These are phyloP conservation scores for Xylariaceae sp. DNA, from an alignment of 2,329 filamentous ascomycete genomes.

Conservation along the genomic window DNA sequence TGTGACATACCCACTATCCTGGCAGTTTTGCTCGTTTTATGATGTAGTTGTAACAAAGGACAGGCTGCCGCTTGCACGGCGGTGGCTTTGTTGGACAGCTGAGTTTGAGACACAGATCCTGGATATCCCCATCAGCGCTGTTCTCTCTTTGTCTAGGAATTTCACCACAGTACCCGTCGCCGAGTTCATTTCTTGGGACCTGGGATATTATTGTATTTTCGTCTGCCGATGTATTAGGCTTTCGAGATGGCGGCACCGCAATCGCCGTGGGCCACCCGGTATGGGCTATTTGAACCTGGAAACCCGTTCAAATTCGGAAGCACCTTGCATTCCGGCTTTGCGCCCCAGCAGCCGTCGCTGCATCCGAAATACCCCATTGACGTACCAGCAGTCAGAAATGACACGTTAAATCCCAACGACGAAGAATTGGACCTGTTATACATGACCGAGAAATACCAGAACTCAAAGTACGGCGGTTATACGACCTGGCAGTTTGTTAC, in stretches of 20 bases:
- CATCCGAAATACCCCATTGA: not conserved
- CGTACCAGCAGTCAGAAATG: not conserved
- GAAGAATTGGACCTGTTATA: not conserved
- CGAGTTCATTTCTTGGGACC: no score
- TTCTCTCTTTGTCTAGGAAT: no score
- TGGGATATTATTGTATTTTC: no score
- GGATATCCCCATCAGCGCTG: no score
- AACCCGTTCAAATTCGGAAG: not conserved
- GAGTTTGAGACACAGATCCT: no score
- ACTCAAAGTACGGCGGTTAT: not conserved
- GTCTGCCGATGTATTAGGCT: no score
- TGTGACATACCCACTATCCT: no score
- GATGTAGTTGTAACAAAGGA: no score
- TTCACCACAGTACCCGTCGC: no score
- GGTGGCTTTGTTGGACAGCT: no score
- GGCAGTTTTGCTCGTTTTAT: no score
- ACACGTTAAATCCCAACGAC: not conserved
- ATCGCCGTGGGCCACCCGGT: not conserved
- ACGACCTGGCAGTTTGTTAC: not conserved
- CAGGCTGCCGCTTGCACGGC: no score
- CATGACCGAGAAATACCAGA: not conserved
- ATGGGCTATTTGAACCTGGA: not conserved
- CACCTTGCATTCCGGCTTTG: not conserved
- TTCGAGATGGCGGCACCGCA: not conserved
- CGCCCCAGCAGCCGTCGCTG: not conserved